Evolutionary conservation across 257 asterid species (phyloP), one percentile per base, ranked within the genome.

Genomic region (Capsicum pubescens): DNA sequence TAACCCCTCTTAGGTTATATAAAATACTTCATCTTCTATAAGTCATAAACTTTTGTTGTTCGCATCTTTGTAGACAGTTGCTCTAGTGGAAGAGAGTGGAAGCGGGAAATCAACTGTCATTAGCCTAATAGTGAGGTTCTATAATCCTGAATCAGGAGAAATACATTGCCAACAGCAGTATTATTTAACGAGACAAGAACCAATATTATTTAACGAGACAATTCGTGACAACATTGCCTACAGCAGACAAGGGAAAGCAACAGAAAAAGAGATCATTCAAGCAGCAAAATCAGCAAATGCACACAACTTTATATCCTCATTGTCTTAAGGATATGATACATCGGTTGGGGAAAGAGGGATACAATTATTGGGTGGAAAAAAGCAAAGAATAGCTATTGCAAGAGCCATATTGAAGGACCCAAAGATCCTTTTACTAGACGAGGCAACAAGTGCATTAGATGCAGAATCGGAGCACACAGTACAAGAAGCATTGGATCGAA

Each of bases 131-230:
- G 94, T 93, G 70, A 83, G 98, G 84, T 94, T 94, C 80, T 94
- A 94, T 85, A 88, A 91, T 84, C 95, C 97, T 0, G 91, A 91
- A 66, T 84, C 90, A 1, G 98, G 98, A 3, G 57, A 54, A 4
- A 83, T 94, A 58, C 21, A 60, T 52, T 64, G 98, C 85, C 92
- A 93, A 50, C 97, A 93, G 97, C 16, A n/a, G n/a, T n/a, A n/a
- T n/a, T n/a, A n/a, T n/a, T 32, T 93, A 50, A 97, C 93, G 32
- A 92, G 98, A 84, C 98, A 94, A 83, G 98, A 94, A 72, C 98
- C 98, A 7, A 71, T 90, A 17, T 91, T 94, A 57, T 93, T 94
- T 89, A 93, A 94, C 61, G 97, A 93, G 48, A 91, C 97, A 0
- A 94, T 94, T 10, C 91, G 95, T 0, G 87, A 91, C 82, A 94